Conservation (phyloP, 768 basidiomycete species). For the Cystobasidium ongulense region DNA sequence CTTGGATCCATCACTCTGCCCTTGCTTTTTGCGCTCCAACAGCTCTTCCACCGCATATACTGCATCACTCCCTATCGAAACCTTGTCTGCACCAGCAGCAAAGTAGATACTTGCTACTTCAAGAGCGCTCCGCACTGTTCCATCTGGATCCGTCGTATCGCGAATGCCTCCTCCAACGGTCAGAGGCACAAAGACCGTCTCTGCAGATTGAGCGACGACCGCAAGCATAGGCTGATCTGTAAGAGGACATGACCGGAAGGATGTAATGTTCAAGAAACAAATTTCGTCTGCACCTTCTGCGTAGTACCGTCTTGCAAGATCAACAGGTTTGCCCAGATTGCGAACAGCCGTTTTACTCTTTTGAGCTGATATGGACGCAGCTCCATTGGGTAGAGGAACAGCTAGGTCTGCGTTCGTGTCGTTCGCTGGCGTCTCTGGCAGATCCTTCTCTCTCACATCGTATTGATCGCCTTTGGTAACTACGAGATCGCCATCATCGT, state of each 20-base stretch:
- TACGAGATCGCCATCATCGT: conserved; percentile 90
- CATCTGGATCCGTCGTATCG: conserved; percentile 89
- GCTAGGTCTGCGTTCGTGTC: conserved; percentile 5
- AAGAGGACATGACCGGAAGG: conserved; percentile 91
- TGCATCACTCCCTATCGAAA: conserved; percentile 92
- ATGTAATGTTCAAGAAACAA: conserved; percentile 97
- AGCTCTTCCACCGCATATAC: conserved; percentile 86
- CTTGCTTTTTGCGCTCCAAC: conserved; percentile 42
- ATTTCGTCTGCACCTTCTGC: conserved; percentile 85
- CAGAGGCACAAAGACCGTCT: conserved; percentile 87
- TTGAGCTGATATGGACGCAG: conserved; percentile 28
- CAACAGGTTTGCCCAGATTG: conserved; percentile 94
- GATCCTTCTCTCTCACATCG: conserved; percentile 76
- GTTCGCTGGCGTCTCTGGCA: neutral
- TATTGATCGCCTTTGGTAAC: conserved; percentile 99
- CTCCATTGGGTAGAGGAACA: neutral
- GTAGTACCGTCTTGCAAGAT: conserved; percentile 79
- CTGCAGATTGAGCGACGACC: conserved; percentile 79
- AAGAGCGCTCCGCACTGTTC: conserved; percentile 71
- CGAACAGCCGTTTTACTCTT: conserved; percentile 53
- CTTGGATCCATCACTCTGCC: conserved; percentile 46
- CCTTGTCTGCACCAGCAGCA: conserved; percentile 95
- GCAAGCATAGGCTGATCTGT: conserved; percentile 97
- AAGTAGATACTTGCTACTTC: conserved; percentile 96
- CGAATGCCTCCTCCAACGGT: conserved; percentile 98